Conservation (phyloP, 140 eudicot species). For the Erigeron philadelphicus region DNA sequence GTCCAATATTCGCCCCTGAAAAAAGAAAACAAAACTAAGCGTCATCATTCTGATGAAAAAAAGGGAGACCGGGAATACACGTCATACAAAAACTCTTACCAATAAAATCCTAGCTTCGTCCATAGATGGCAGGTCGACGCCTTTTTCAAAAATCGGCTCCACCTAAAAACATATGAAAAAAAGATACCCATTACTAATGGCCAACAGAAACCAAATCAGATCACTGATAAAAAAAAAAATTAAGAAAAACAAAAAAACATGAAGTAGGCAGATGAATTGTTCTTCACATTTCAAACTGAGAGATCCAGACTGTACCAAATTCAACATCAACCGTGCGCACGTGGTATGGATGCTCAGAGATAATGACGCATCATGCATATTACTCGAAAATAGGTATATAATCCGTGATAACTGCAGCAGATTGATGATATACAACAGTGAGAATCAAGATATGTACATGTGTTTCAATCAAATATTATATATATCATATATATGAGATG, state of each 20-base stretch:
- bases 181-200: slow-evolving; percentile 7
- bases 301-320: slow-evolving; percentile 53
- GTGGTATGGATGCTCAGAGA: slow-evolving; percentile 98
- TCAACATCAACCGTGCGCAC: slow-evolving; percentile 93
- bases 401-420: slow-evolving; percentile 83
- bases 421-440: slow-evolving; percentile 7
- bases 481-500: too few species aligned
- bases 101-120: slow-evolving; percentile 87
- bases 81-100: slow-evolving; percentile 42
- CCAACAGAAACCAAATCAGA: background rate
- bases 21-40: slow-evolving; percentile 1
- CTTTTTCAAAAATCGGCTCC: slow-evolving; percentile 97
- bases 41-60: slow-evolving; percentile 5
- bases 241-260: background rate
- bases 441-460: background rate
- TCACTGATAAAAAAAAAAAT: background rate
- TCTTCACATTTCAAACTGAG: slow-evolving; percentile 11
- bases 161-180: slow-evolving; percentile 42
- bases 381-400: slow-evolving; percentile 93
- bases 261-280: slow-evolving; percentile 2
- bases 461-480: too few species aligned
- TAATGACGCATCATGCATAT: slow-evolving; percentile 97
- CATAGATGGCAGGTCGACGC: slow-evolving; percentile 84
- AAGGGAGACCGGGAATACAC: slow-evolving; percentile 8
- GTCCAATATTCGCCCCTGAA: slow-evolving; percentile 90